Evolutionary conservation across 192 early-diverging fungal genomes (phyloP).

Genomic region (Entrophospora sp.): DNA sequence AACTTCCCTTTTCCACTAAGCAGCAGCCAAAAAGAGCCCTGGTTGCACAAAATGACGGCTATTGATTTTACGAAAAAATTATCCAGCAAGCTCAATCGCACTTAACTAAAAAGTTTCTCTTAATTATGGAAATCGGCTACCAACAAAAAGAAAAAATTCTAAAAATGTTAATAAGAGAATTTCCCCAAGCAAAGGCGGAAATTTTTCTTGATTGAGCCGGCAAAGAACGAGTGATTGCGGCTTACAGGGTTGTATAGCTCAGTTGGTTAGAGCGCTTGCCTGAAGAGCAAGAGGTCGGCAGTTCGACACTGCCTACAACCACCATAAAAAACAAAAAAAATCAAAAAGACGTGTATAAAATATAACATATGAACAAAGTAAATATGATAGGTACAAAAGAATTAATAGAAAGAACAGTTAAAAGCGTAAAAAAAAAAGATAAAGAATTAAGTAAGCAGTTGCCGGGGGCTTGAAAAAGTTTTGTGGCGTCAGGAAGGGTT

Average conservation of each 20-base stretch:
- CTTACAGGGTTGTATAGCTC: neutral
- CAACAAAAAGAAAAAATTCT: neutral
- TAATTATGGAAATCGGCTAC: neutral
- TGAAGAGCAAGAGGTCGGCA: constrained; percentile 6
- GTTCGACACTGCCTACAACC: constrained; percentile 2
- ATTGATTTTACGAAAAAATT: neutral
- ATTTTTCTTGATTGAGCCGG: neutral
- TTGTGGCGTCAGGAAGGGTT: too few species aligned
- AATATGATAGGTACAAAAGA: too few species aligned
- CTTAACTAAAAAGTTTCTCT: neutral
- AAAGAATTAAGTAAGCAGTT: neutral
- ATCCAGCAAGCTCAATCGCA: neutral
- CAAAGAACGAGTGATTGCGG: neutral
- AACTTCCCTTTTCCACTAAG: neutral
- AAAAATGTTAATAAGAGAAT: neutral
- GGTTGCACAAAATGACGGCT: neutral
- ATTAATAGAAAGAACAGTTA: too few species aligned
- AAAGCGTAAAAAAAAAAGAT: neutral
- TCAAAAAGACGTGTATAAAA: neutral
- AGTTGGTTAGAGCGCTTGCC: neutral
- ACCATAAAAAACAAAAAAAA: neutral
- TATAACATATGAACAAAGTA: too few species aligned
- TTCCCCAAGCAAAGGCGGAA: neutral
- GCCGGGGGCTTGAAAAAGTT: too few species aligned
- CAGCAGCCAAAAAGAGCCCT: neutral